Evolutionary conservation across 164 flowering plant species (phyloP).

Genomic region (Stephania cephalantha): DNA sequence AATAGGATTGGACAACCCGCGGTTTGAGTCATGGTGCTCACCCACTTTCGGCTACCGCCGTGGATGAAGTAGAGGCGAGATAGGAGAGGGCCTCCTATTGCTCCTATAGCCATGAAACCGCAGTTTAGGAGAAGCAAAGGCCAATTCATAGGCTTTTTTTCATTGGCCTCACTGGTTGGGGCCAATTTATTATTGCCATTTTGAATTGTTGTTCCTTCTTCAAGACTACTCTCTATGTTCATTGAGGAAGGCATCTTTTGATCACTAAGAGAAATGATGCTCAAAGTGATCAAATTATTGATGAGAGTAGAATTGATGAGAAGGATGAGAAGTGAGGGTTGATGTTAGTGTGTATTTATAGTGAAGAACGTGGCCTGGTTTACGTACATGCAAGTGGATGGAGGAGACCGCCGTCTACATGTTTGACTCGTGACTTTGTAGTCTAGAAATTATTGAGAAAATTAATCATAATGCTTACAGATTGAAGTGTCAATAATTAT

Average conservation of each 20-base stretch:
- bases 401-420: too few relatives aligned
- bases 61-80: constrained; percentile 10
- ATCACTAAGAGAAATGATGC: too few relatives aligned
- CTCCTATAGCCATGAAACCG: neutral
- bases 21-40: neutral
- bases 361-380: too few relatives aligned
- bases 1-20: constrained; percentile 12
- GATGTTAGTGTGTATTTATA: too few relatives aligned
- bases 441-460: too few relatives aligned
- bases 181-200: too few relatives aligned
- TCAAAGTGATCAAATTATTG: neutral
- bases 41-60: constrained; percentile 7
- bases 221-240: neutral
- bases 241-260: neutral
- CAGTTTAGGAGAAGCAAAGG: neutral
- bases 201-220: neutral
- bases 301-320: too few relatives aligned
- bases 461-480: too few relatives aligned
- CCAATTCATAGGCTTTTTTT: neutral
- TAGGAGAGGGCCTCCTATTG: constrained; percentile 13
- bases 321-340: too few relatives aligned
- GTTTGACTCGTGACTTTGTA: too few relatives aligned
- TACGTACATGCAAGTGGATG: too few relatives aligned
- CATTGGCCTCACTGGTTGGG: neutral
- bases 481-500: too few relatives aligned